Evolutionary conservation across 495 filamentous ascomycete genomes (phyloP).

Genomic region (Neurospora tetrasperma): DNA sequence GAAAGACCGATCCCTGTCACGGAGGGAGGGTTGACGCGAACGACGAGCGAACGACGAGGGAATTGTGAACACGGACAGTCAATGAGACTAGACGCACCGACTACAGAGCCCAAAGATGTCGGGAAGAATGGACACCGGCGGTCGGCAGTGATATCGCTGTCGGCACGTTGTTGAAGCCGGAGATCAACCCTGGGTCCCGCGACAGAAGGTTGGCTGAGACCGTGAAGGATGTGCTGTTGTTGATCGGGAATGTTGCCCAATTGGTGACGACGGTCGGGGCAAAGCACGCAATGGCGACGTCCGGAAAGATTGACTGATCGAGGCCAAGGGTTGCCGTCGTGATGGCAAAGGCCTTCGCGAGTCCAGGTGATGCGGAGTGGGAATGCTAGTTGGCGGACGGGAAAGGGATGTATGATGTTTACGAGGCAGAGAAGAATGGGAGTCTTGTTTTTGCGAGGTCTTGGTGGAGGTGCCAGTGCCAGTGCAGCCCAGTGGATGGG

Average conservation of each 20-base stretch:
- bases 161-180: neutral
- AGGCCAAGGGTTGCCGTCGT: constrained; percentile 10
- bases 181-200: neutral
- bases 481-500: constrained; percentile 9
- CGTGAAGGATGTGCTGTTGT: neutral
- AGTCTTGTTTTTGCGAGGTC: constrained; percentile 26
- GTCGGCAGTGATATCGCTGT: neutral
- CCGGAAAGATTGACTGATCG: constrained; percentile 3
- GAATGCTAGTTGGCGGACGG: constrained; percentile 9
- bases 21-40: neutral
- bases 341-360: constrained; percentile 11
- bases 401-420: constrained; percentile 12
- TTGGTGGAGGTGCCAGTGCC: constrained; percentile 19
- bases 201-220: neutral
- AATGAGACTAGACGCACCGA: neutral
- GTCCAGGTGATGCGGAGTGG: constrained; percentile 8
- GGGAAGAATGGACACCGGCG: constrained; percentile 1
- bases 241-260: neutral
- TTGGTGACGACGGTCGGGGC: neutral
- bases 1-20: neutral
- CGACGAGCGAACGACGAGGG: neutral
- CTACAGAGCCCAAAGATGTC: neutral
- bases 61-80: neutral
- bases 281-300: neutral
- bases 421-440: constrained; percentile 6